Evolutionary conservation across 2,329 filamentous ascomycete species (phyloP), one percentile per base, ranked within the genome.

Genomic region (Fusarium dlaminii): DNA sequence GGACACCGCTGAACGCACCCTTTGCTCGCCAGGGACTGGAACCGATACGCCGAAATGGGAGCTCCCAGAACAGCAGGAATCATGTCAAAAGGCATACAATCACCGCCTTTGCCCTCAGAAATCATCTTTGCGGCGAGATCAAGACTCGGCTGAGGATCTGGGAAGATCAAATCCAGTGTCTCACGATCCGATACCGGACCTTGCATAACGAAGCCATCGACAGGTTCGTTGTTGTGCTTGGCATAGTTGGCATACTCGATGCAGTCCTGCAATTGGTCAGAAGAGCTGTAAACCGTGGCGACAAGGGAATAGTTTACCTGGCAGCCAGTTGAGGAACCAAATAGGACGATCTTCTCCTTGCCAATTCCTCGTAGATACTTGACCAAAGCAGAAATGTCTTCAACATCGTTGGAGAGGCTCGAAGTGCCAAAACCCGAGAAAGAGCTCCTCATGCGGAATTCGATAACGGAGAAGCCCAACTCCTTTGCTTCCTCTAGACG

Each of bases 201-300:
- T 81, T 97, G 95, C 62, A 98, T 83, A 49, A 98, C 92, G 55
- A 91, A 91, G 40, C 92, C 95, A 68, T 96, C 90, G 4, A 97
- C 83, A 0, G 89, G 88, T 18, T 88, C 83, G 45, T 82, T 81
- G 11, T 78, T 77, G 40, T 85, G 77, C 71, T 84, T 84, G 55
- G 80, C 79, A 30, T 84, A 84, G 60, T 85, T 81, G 27, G 83
- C 83, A 63, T 90, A 90, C 72, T 87, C 87, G 81, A 90, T 87
- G 69, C 86, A 89, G 75, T 90, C 89, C 87, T 90, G 52, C 20
- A 22, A 24, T 40, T 48, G 32, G 40, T 75, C 24, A 75, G 42
- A 36, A 57, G 29, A 12, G 15, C 12, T 22, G 8, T 46, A n/a
- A 32, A 24, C 8, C 13, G n/a, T 29, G 18, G 22, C 8, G 12